Base-by-base conservation (phyloP, 495 filamentous ascomycete species). In the Letharia columbiana region DNA sequence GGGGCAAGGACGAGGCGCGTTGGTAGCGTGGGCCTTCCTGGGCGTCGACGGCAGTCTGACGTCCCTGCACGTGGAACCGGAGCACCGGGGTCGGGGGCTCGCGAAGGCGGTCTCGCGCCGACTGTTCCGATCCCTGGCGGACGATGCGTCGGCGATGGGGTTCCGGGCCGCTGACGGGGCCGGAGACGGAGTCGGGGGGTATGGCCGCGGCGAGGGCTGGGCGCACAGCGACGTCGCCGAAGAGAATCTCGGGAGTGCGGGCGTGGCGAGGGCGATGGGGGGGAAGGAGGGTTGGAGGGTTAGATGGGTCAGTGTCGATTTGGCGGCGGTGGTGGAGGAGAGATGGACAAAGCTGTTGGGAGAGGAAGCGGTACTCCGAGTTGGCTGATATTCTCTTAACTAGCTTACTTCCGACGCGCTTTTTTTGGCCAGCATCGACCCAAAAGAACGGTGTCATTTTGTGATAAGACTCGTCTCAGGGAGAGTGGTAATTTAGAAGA, bases 231-330 rank as follows among this genome's bases (percentile, higher is more conserved):
- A 84, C 69, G 79, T 83, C 41, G 72, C 75, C 18, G 71, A 65
- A 63, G 72, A 69, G 50, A 84, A 84, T 73, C 41, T 54, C 56
- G 79, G 73, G 18, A 83, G 82, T 75, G 71, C 75, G 52, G 76
- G 78, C 44, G 80, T 84, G 4, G 83, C 83, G 77, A 77, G 76
- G 67, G 78, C 76, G 69, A 61, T 83, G 59, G 82, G 82, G 6
- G 78, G 78, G 8, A 65, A 68, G 68, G 67, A 77, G 12, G 68
- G 71, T 50, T 76, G 76, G 67, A 71, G 72, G 39, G 74, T 74
- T 59, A 71, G 73, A 20, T 83, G 80, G 77, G 70, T 76, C 15
- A 71, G 77, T 39, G 69, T 83, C 64, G 79, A 83, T 70, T 52
- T 72, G 70, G 61, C 41, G 54, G 54, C 54, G 66, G 70, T 70